Evolutionary conservation across 352 stramenopile species (phyloP).

Genomic region (Pythium chondricola): DNA sequence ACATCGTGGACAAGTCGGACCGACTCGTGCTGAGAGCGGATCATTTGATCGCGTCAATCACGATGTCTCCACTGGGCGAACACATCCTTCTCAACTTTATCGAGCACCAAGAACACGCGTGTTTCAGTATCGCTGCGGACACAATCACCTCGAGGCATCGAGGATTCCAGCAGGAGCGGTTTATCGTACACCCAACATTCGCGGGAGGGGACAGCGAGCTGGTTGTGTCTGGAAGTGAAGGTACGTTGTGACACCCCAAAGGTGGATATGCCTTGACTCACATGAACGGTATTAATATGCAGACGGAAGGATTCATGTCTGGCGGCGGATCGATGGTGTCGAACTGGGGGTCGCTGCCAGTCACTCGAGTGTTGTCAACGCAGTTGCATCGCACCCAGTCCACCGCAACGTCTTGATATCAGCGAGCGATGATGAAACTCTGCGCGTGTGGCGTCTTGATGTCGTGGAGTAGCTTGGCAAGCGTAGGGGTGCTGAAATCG

Average conservation of each 20-base stretch:
- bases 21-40: constrained; percentile 46
- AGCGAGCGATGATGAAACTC: constrained; percentile 70
- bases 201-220: constrained; percentile 39
- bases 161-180: constrained; percentile 58
- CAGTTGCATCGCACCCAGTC: constrained; percentile 47
- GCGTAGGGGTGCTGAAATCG: too few relatives aligned
- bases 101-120: constrained; percentile 50
- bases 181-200: constrained; percentile 61
- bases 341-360: constrained; percentile 28
- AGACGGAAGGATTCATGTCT: constrained; percentile 54
- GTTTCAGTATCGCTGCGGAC: constrained; percentile 37
- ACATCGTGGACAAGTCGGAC: constrained; percentile 51
- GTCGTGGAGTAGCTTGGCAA: not conserved
- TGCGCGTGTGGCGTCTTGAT: constrained; percentile 26
- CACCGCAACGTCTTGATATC: constrained; percentile 48
- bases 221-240: constrained; percentile 66
- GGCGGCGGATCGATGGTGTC: constrained; percentile 48
- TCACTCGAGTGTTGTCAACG: constrained; percentile 70
- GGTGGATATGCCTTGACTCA: not conserved
- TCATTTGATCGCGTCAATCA: constrained; percentile 50
- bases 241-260: constrained; percentile 16
- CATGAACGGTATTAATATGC: not conserved
- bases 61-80: constrained; percentile 31
- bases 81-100: constrained; percentile 63
- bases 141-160: constrained; percentile 39